phyloP scores from a whole-genome alignment of 1,284 basidiomycete species.

The Malassezia restricta region DNA sequence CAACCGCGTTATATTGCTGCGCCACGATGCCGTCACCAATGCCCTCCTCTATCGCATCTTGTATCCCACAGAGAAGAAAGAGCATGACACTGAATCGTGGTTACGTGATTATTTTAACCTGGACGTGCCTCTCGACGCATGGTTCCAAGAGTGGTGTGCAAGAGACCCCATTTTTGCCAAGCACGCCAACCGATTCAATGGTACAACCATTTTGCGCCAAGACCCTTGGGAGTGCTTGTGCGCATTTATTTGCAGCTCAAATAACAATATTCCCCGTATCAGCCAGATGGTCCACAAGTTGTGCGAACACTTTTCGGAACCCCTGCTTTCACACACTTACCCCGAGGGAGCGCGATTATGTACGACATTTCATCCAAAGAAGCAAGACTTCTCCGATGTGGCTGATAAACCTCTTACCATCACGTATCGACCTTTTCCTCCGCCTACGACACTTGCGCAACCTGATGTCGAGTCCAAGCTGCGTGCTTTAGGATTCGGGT shows the following conservation, averaged over 20 bases:
- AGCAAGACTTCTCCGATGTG: neutral
- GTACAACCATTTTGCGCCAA: conserved; percentile 65
- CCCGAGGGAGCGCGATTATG: conserved; percentile 10
- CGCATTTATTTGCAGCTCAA: conserved; percentile 86
- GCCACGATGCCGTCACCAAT: conserved; percentile 30
- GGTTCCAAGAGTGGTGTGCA: conserved; percentile 66
- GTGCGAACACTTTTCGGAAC: conserved; percentile 51
- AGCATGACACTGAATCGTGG: conserved; percentile 56
- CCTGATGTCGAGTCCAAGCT: conserved; percentile 52
- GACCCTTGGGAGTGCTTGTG: conserved; percentile 65
- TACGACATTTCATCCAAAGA: neutral
- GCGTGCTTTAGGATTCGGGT: conserved; percentile 81
- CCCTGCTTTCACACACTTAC: conserved; percentile 49
- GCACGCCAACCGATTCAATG: conserved; percentile 54
- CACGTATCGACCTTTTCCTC: conserved; percentile 72
- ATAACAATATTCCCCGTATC: conserved; percentile 64
- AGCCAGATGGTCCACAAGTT: conserved; percentile 45
- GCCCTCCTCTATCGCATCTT: conserved; percentile 34
- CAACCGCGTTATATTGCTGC: conserved; percentile 39
- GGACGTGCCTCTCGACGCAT: conserved; percentile 58
- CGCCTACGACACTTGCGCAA: conserved; percentile 58
- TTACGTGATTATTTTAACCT: conserved; percentile 82
- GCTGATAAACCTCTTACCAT: conserved; percentile 13
- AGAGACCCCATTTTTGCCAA: conserved; percentile 65
- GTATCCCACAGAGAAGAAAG: conserved; percentile 1